Conservation (phyloP, 176 grass and related monocot species). For the Lolium rigidum region DNA sequence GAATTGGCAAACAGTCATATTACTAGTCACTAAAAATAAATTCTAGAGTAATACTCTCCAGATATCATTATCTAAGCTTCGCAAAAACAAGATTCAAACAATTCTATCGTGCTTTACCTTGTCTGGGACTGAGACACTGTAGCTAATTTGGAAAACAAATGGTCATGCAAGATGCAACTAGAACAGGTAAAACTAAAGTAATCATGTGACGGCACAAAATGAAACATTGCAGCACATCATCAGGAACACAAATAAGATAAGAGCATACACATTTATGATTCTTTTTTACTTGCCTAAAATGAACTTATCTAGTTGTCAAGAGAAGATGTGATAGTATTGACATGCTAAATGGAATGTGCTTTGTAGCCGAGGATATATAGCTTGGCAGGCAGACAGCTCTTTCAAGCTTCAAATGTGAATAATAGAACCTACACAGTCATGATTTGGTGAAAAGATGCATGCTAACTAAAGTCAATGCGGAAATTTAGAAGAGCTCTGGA, state of each 20-base stretch:
- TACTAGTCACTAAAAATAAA: slow-evolving; percentile 22
- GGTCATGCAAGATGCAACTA: slow-evolving; percentile 4
- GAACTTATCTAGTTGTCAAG: not conserved
- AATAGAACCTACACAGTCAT: not conserved
- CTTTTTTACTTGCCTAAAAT: not conserved
- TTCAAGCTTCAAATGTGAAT: not conserved
- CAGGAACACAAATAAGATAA: not conserved
- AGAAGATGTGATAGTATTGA: not conserved
- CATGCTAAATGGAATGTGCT: not conserved
- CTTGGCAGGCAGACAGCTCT: not conserved
- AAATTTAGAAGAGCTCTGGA: slow-evolving; percentile 7
- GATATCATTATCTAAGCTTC: slow-evolving; percentile 1
- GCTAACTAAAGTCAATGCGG: not conserved
- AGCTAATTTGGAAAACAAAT: slow-evolving; percentile 28
- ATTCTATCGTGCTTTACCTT: not conserved
- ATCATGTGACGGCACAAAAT: not conserved
- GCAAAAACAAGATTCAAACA: slow-evolving; percentile 17
- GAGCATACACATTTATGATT: not conserved
- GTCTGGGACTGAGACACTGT: not conserved
- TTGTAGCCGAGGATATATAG: slow-evolving; percentile 4
- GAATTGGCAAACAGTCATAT: not conserved
- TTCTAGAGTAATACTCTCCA: not conserved
- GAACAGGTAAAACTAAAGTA: not conserved
- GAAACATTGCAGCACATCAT: not conserved
- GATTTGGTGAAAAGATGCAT: slow-evolving; percentile 7